Percentiles rank a stretch among this genome's conserved stretches.
phyloP scores from a whole-genome alignment of 495 filamentous ascomycete species.

The Hyphodiscus hymeniophilus region DNA sequence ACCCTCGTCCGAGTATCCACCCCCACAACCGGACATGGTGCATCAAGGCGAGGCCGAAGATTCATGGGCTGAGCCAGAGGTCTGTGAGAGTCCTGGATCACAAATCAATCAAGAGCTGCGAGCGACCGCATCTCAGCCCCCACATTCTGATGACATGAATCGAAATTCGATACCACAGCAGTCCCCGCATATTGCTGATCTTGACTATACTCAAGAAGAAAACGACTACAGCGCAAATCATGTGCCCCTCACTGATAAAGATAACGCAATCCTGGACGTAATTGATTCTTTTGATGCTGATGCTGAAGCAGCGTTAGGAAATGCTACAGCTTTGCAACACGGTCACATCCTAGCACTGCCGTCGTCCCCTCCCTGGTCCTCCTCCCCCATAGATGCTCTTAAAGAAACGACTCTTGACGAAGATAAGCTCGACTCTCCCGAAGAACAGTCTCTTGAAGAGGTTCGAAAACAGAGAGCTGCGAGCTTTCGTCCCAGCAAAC shows the following conservation, averaged over 20 bases:
- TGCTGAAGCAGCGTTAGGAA: too few species aligned
- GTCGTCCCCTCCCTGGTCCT: too few species aligned
- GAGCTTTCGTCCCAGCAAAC: slow-evolving; percentile 1
- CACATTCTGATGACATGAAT: neutral
- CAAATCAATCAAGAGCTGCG: slow-evolving; percentile 10
- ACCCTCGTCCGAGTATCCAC: slow-evolving; percentile 3
- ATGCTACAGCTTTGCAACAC: too few species aligned
- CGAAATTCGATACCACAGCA: neutral
- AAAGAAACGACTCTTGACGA: too few species aligned
- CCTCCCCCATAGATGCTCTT: neutral
- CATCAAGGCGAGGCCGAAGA: neutral
- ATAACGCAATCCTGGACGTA: too few species aligned
- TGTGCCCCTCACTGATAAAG: too few species aligned
- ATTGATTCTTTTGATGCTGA: too few species aligned
- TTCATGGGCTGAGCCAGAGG: neutral
- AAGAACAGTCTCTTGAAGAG: neutral
- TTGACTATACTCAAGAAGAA: neutral
- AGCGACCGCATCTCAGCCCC: slow-evolving; percentile 1
- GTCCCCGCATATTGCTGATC: neutral
- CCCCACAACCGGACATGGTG: slow-evolving; percentile 3
- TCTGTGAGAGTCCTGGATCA: slow-evolving; percentile 9
- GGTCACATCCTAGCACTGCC: too few species aligned
- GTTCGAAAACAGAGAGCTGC: slow-evolving; percentile 3
- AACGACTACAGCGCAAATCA: neutral
- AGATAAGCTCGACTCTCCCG: too few species aligned